Evolutionary conservation across 805 yeast genomes (phyloP).

Genomic region (Saccharomyces paradoxus): DNA sequence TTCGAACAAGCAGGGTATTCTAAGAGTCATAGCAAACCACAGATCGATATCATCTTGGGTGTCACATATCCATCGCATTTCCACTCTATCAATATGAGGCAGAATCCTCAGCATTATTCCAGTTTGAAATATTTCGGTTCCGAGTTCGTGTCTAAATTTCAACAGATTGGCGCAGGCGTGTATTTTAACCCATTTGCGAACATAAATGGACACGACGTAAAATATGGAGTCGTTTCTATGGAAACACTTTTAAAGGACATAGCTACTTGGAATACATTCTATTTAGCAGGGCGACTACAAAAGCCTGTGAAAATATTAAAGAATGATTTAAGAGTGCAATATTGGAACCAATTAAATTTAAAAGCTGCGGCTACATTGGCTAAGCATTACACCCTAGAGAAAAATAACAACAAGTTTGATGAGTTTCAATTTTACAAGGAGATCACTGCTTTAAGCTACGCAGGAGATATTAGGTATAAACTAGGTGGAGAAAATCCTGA

Average conservation of each 20-base stretch:
- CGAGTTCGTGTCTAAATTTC: constrained; percentile 46
- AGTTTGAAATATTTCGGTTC: constrained; percentile 53
- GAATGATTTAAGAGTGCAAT: constrained; percentile 53
- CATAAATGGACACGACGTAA: constrained; percentile 52
- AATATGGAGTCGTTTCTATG: constrained; percentile 79
- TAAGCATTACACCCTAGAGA: constrained; percentile 27
- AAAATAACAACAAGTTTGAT: constrained; percentile 36
- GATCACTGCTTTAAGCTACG: constrained; percentile 73
- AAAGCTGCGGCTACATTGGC: constrained; percentile 66
- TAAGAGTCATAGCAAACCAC: constrained; percentile 40
- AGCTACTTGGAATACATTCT: constrained; percentile 76
- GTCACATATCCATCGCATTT: constrained; percentile 69
- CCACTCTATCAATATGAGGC: constrained; percentile 64
- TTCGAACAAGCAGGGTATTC: constrained; percentile 61
- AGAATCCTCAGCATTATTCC: constrained; percentile 73
- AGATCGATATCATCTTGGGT: constrained; percentile 77
- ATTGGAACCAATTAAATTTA: constrained; percentile 69
- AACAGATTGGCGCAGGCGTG: constrained; percentile 76
- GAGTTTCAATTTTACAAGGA: constrained; percentile 64
- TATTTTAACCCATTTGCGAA: constrained; percentile 87
- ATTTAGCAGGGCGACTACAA: constrained; percentile 86
- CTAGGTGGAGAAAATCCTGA: constrained; percentile 88
- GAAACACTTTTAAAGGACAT: constrained; percentile 58
- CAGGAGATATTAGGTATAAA: constrained; percentile 82
- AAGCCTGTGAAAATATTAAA: constrained; percentile 79